Evolutionary conservation across 164 flowering plant species (phyloP), one percentile per base, ranked within the genome.

Genomic region (Aristolochia fimbriata): DNA sequence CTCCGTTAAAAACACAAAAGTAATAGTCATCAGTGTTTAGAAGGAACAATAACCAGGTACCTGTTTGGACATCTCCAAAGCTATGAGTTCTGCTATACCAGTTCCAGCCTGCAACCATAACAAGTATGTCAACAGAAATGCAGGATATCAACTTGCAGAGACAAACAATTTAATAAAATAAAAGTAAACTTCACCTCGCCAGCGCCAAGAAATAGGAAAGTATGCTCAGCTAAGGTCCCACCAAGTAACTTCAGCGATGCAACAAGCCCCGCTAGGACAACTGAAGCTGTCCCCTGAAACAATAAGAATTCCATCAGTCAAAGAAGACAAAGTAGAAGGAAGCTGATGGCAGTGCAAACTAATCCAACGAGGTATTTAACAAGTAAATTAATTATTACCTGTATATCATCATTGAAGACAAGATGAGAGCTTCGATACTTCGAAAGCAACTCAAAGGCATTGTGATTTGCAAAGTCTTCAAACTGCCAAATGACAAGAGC

Each of bases 401-500:
- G 97, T 67, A 91, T 91, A 64, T 88, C 97, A 76, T 91, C 97
- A 70, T 91, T 91, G 74, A 91, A 91, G 63, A 82, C 91, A 30
- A 91, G 87, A 75, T 91, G 97, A 51, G 84, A 79, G 15, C 70
- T 70, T 33, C 79, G 25, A 53, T 90, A 87, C 73, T 77, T 87
- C 41, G 79, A 78, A 60, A 90, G 91, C 68, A 86, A 57, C 60
- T 82, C 84, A 68, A 83, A 86, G 23, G 93, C 93, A 78, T 86
- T 86, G 70, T 90, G 97, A 70, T 89, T 89, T 43, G 97, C 97
- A 75, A 90, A 90, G 67, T 90, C 97, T 72, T 90, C 97, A 73
- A 90, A 90, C 95, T 90, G 81, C 64, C 65, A 13, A 63, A 61
- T 49, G 45, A 7, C 57, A 54, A 12, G 20, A 12, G 68, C 55